Evolutionary conservation across 441 rosid species (phyloP).

Genomic region (Syzygium malaccense): DNA sequence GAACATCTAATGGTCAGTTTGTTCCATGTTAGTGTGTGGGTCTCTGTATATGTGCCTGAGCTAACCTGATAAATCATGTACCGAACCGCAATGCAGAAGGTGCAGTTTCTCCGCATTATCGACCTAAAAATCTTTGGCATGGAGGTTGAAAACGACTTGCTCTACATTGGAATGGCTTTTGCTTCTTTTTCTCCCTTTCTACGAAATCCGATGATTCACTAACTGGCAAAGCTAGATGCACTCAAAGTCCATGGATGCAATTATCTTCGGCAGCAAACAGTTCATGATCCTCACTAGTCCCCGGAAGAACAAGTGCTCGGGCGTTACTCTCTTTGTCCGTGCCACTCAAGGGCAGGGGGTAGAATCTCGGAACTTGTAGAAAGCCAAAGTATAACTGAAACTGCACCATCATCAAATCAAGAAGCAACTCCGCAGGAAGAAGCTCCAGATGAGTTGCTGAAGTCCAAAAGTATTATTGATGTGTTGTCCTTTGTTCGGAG

Average conservation of each 20-base stretch:
- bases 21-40: background rate
- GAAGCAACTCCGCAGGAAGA: constrained; percentile 32
- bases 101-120: background rate
- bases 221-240: background rate
- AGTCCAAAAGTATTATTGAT: constrained; percentile 80
- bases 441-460: constrained; percentile 33
- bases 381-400: background rate
- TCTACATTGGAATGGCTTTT: background rate
- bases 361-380: background rate
- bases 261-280: background rate
- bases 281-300: background rate
- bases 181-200: background rate
- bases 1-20: background rate
- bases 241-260: background rate
- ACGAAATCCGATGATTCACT: background rate
- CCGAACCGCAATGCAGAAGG: background rate
- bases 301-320: background rate
- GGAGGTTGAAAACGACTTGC: background rate
- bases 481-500: constrained; percentile 95
- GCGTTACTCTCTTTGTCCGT: background rate
- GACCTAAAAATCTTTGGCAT: background rate
- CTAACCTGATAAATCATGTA: background rate
- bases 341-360: background rate
- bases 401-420: constrained; percentile 13
- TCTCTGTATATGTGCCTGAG: background rate